Conservation (phyloP, 2,329 filamentous ascomycete species). For the Clarireedia paspali region DNA sequence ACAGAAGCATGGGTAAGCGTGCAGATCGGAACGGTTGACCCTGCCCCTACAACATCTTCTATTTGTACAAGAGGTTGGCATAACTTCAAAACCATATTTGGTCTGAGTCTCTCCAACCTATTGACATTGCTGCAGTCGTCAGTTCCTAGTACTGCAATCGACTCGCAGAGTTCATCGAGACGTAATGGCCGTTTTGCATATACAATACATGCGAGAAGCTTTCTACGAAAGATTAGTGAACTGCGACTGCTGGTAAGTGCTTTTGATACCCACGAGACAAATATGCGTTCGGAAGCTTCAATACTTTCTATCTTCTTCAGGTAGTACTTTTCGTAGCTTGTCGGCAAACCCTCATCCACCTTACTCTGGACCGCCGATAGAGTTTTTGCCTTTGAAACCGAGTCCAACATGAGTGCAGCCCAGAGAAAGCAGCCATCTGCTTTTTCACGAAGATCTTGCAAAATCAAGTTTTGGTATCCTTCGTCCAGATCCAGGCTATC, state of each 20-base stretch:
- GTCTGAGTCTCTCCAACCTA: background rate
- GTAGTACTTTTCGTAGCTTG: background rate
- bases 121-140: background rate
- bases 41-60: background rate
- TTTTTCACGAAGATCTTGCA: slow-evolving; percentile 1
- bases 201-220: background rate
- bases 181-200: background rate
- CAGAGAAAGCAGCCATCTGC: slow-evolving; percentile 3
- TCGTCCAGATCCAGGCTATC: background rate
- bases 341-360: background rate
- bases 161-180: slow-evolving; percentile 3
- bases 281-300: background rate
- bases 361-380: background rate
- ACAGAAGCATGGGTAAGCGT: slow-evolving; percentile 2
- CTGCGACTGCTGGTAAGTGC: background rate
- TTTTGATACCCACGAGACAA: background rate
- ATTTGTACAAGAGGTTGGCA: slow-evolving; percentile 2
- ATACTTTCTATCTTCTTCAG: slow-evolving; percentile 1
- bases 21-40: background rate
- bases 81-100: background rate
- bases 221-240: background rate
- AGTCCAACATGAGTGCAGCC: slow-evolving; percentile 2
- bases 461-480: slow-evolving; percentile 1
- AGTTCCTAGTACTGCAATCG: background rate
- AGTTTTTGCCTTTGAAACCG: background rate